Conservation (phyloP, 2,329 filamentous ascomycete genomes). For the Lojkania enalia region DNA sequence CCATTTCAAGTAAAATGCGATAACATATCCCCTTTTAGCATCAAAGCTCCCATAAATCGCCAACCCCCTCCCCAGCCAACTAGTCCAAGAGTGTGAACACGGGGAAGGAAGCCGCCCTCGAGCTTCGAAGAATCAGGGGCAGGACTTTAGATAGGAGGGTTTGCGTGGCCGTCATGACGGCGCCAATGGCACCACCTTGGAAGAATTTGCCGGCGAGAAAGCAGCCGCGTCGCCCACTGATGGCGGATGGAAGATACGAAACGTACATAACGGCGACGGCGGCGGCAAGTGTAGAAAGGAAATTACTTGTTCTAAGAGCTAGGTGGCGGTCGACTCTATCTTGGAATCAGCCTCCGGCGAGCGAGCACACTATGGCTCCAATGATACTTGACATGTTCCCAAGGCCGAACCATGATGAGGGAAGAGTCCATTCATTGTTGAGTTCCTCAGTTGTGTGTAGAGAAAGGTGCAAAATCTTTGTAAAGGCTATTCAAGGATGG, state of each 20-base stretch:
- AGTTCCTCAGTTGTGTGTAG: too few relatives aligned
- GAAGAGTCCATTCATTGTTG: conserved; percentile 32
- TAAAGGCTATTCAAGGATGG: too few relatives aligned
- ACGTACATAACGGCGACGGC: conserved; percentile 35
- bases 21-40: conserved; percentile 41
- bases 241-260: conserved; percentile 29
- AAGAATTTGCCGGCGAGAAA: conserved; percentile 54
- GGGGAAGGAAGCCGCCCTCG: conserved; percentile 55
- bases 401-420: conserved; percentile 32
- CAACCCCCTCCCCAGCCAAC: conserved; percentile 46
- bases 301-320: conserved; percentile 25
- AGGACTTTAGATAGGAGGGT: conserved; percentile 58
- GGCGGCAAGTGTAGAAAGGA: conserved; percentile 32
- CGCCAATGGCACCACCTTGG: conserved; percentile 52
- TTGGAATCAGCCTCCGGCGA: conserved; percentile 32
- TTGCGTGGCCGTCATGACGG: conserved; percentile 44
- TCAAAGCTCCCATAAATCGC: conserved; percentile 43
- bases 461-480: too few relatives aligned
- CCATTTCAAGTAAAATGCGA: conserved; percentile 53
- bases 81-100: conserved; percentile 56
- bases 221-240: conserved; percentile 27
- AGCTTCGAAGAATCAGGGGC: conserved; percentile 51
- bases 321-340: conserved; percentile 30
- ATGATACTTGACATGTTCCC: conserved; percentile 33
- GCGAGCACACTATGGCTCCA: conserved; percentile 32